Evolutionary conservation across 1,284 basidiomycete genomes (phyloP).

Genomic region (Rhodotorula sp.): DNA sequence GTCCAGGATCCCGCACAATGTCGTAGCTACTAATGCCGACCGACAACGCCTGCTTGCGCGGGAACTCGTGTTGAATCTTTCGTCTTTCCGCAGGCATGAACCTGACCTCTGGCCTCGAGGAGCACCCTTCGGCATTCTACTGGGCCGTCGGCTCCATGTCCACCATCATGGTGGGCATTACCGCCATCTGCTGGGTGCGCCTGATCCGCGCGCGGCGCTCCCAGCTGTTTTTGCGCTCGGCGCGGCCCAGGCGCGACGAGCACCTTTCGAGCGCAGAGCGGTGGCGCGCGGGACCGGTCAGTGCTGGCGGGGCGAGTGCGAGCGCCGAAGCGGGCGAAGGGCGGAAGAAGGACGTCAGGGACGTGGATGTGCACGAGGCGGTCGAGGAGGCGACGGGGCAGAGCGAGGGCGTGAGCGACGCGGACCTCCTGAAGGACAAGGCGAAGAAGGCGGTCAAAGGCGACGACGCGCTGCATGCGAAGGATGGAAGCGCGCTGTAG

Average conservation of each 20-base stretch:
- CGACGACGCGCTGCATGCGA: conserved; percentile 18
- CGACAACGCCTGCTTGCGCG: not conserved
- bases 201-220: conserved; percentile 26
- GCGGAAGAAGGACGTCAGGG: not conserved
- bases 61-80: too few relatives aligned
- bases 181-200: conserved; percentile 29
- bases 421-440: too few relatives aligned
- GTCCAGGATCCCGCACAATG: too few relatives aligned
- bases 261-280: too few relatives aligned
- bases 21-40: too few relatives aligned
- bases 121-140: conserved; percentile 16
- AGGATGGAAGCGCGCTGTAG: conserved; percentile 23
- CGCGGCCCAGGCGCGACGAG: not conserved
- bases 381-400: conserved; percentile 2
- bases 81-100: conserved; percentile 22
- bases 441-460: not conserved
- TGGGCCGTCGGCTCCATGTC: not conserved
- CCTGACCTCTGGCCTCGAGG: conserved; percentile 18
- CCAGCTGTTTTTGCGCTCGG: conserved; percentile 36
- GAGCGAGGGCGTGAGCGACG: not conserved
- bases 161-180: conserved; percentile 27
- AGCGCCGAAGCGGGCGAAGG: not conserved
- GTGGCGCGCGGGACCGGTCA: conserved; percentile 22
- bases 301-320: not conserved
- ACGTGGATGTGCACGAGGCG: not conserved